Evolutionary conservation across 2,329 filamentous ascomycete species (phyloP), one percentile per base, ranked within the genome.

Genomic region (Nannizzia gypsea): DNA sequence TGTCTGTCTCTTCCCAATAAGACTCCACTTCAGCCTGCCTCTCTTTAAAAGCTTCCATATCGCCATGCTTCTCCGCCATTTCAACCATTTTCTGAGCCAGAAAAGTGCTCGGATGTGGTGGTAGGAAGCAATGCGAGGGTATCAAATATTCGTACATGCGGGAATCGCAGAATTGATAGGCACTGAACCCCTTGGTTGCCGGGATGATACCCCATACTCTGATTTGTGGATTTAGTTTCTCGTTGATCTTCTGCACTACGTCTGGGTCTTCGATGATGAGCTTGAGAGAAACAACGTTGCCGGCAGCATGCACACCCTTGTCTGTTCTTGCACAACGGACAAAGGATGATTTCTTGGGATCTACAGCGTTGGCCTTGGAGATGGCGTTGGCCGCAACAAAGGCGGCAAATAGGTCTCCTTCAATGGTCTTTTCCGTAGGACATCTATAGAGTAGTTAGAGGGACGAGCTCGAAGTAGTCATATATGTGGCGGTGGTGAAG

Each of bases 91-190:
- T 89, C 74, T 86, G 88, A 6, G 89, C 91, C 38, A 99, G 74
- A 71, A 83, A 96, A 63, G 89, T 95, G 63, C 87, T 86, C 0
- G 91, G 91, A 70, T 97, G 91, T 0, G 93, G 93, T 20, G 93
- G 93, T 34, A 99, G 77, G 66, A 99, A 88, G 60, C 88, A 90
- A 74, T 97, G 90, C 46, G 88, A 93, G 1, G 93, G 93, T 72
- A 99, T 89, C 58, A 99, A 79, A 71, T 99, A 99, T 76, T 99
- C 93, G 75, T 99, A 99, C 80, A 91, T 95, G 66, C 93, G 82
- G 26, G 90, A 96, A 74, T 99, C 93, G 74, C 92, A 96, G 60
- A 89, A 83, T 70, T 95, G 88, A 74, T 99, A 99, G 74, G 89
- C 92, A 73, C 89, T 96, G 78, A 97, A 99, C 66, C 85, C 84